Percentiles rank a stretch among this genome's conserved stretches.
Conservation (phyloP, 2,329 filamentous ascomycete genomes). For the Lasiodiplodia sp. region DNA sequence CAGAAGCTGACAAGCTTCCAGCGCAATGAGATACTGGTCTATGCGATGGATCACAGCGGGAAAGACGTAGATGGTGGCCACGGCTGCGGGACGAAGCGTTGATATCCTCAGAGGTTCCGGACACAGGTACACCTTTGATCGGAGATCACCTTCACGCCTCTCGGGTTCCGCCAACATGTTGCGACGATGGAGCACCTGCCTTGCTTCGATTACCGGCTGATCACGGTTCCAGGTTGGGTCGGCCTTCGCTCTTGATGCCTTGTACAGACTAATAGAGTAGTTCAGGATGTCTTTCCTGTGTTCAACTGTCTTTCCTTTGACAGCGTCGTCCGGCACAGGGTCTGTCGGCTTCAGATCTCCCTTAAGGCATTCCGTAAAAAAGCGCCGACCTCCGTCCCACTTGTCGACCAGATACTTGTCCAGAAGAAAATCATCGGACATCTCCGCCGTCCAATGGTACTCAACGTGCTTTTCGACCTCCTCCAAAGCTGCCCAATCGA, state of each 20-base stretch:
- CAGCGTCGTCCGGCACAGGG: constrained; percentile 61
- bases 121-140: constrained; percentile 71
- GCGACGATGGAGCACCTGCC: constrained; percentile 76
- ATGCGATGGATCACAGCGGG: constrained; percentile 86
- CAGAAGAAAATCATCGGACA: constrained; percentile 49
- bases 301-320: constrained; percentile 44
- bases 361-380: constrained; percentile 58
- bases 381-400: constrained; percentile 65
- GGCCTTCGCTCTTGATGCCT: constrained; percentile 60
- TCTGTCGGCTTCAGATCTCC: constrained; percentile 69
- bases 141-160: constrained; percentile 59
- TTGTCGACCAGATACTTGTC: constrained; percentile 64
- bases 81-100: constrained; percentile 72
- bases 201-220: constrained; percentile 83
- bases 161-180: constrained; percentile 79
- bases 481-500: constrained; percentile 70
- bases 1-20: constrained; percentile 75
- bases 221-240: constrained; percentile 62
- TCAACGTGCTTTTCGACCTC: constrained; percentile 44
- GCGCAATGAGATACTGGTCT: constrained; percentile 79
- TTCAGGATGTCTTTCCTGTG: constrained; percentile 74
- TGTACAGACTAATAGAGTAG: constrained; percentile 81
- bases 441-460: constrained; percentile 55
- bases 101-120: constrained; percentile 81
- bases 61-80: constrained; percentile 75